Evolutionary conservation across 805 yeast genomes (phyloP).

Genomic region (Lachancea sp.): DNA sequence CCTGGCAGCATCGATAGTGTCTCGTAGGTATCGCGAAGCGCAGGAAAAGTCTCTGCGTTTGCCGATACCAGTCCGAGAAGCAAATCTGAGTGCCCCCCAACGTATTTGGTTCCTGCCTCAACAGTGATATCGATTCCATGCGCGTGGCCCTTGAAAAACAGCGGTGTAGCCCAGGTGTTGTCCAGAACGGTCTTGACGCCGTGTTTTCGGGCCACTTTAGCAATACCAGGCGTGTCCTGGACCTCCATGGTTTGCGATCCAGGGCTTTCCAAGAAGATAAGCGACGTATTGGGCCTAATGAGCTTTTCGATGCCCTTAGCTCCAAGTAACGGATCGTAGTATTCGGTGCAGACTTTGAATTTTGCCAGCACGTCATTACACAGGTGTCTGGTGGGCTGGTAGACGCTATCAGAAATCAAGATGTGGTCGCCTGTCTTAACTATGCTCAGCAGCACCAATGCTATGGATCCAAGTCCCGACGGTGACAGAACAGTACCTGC

Average conservation of each 20-base stretch:
- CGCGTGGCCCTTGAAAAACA: conserved; percentile 10
- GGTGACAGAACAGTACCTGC: conserved; percentile 14
- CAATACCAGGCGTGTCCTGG: conserved; percentile 11
- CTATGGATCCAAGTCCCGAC: conserved; percentile 12
- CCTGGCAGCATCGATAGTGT: conserved; percentile 9
- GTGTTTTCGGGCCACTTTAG: conserved; percentile 9
- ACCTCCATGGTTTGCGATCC: conserved; percentile 14
- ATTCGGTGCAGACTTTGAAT: conserved; percentile 9
- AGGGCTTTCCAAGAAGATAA: conserved; percentile 13
- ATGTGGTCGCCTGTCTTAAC: conserved; percentile 13
- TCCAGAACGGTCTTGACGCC: conserved; percentile 11
- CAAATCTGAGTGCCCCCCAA: conserved; percentile 15
- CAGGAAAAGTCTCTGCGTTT: conserved; percentile 8
- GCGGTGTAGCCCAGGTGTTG: conserved; percentile 16
- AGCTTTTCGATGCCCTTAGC: conserved; percentile 8
- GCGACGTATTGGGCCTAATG: conserved; percentile 9
- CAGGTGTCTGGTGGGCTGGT: conserved; percentile 10
- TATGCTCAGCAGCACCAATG: conserved; percentile 10
- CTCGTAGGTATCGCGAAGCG: conserved; percentile 9
- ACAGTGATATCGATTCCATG: conserved; percentile 12
- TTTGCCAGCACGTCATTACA: conserved; percentile 9
- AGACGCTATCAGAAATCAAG: conserved; percentile 10
- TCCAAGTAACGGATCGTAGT: conserved; percentile 12
- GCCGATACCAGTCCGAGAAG: conserved; percentile 12
- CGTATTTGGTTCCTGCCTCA: conserved; percentile 15